Base-by-base conservation (phyloP, 1,139 yeast genomes). In the Geotrichum klebahnii region DNA sequence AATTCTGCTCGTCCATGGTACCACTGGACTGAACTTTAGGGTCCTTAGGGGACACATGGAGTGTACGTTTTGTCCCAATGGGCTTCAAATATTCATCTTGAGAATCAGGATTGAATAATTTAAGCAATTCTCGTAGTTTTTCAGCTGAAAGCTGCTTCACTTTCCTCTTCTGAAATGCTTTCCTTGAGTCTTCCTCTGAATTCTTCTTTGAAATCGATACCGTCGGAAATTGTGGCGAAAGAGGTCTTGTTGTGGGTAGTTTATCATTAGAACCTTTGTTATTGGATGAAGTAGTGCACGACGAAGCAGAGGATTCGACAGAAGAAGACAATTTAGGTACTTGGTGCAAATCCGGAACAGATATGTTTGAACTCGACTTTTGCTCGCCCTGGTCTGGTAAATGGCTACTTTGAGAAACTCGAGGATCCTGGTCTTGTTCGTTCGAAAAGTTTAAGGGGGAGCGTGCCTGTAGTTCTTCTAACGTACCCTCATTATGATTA, bases 271-370 rank as follows among this genome's bases (percentile, higher is more conserved):
- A 49, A 8, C 48, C 48, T 23, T 36, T 39, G 6, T 33, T 33
- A 19, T 44, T 44, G 2, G 46, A 47, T 10, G 45, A 42, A 22
- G 52, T 48, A n/a, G 47, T 43, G 35, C 45, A 49, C 3, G 51
- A 29, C 9, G 53, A 49, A 14, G 48, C 44, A n/a, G 51, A 37
- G 19, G 57, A 51, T 23, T 55, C 59, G 2, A 49, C 46, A 8
- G 56, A 52, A 20, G 57, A 37, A 4, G 55, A 51, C 34, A 58
- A 44, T 17, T 49, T 49, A 3, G 61, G 59, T 4, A 52, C 53
- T 38, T 53, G 53, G 37, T 43, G 12, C 6, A 50, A 28, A 22
- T 37, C 55, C 3, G 53, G 51, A 26, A 52, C 53, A 12, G 39
- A 38, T 1, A 33, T 8, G 14, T 42, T 22, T 17, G 38, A 36